Base-by-base conservation (phyloP, 805 yeast genomes). In the Ogataea methanolica region DNA sequence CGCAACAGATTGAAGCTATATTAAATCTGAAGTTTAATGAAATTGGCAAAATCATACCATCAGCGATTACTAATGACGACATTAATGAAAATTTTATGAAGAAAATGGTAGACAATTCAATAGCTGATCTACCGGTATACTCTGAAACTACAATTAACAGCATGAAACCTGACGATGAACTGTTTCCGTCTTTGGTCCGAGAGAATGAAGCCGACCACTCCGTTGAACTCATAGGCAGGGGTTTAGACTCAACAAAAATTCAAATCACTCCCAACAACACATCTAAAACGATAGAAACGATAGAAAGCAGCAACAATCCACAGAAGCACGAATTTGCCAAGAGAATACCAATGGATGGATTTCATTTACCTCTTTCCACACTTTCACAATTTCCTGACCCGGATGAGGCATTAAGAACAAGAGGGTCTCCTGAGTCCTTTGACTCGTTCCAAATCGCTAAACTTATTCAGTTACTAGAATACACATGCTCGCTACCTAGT, bases 361-460 rank as follows among this genome's bases (percentile, higher is more conserved):
- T 80, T 57, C 94, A 85, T 59, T 65, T 79, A n/a, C 76, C 87
- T 0, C 61, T 83, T 33, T 50, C 57, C 0, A 69, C 71, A 11
- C 65, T 85, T 11, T 66, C 64, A n/a, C 53, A 65, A 37, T 75
- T 86, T 59, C 66, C 70, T 9, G 78, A 88, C 54, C 74, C 88
- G 0, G 70, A 61, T 11, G 69, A 66, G 33, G 92, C 96, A 0
- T 66, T 80, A 31, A 62, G 67, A 26, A 71, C 88, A 51, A 74
- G 97, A 42, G 97, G 97, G 0, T 85, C 96, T 0, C 95, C 96
- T 2, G 79, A 74, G 55, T 90, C 97, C 0, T 92, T 91, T 67
- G 91, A 91, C 59, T 78, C 85, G 6, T 60, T 66, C 12, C 73
- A 69, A 40, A 70, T 76, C 15, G 73, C 69, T 1, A 59, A 51